Percentiles rank a stretch among this genome's conserved stretches.
These are phyloP conservation scores for Coriaria nepalensis DNA, from an alignment of 306 rosid species.

Conservation along the genomic window DNA sequence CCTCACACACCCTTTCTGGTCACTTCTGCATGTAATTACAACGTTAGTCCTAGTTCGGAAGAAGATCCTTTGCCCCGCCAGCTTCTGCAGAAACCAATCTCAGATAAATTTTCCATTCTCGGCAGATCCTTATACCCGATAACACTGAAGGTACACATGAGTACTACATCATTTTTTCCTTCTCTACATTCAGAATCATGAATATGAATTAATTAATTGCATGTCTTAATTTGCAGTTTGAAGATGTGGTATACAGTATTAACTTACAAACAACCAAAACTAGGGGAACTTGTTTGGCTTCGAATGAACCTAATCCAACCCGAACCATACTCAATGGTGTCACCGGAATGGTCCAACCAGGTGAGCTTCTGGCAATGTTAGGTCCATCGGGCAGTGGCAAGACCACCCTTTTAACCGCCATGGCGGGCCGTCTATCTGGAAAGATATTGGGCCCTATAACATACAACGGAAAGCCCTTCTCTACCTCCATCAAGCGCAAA, in stretches of 20 bases:
- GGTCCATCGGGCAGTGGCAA: constrained; percentile 92
- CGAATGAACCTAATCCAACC: constrained; percentile 26
- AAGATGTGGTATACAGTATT: constrained; percentile 47
- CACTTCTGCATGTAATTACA: neutral
- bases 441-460: constrained; percentile 52
- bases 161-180: neutral
- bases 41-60: neutral
- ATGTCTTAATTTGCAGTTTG: constrained; percentile 35
- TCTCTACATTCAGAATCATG: neutral
- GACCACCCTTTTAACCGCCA: constrained; percentile 63
- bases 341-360: constrained; percentile 53
- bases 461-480: constrained; percentile 47
- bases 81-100: constrained; percentile 1
- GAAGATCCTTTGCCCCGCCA: neutral
- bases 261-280: constrained; percentile 20
- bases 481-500: constrained; percentile 34
- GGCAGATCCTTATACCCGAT: constrained; percentile 45
- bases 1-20: neutral
- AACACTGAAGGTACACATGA: constrained; percentile 38
- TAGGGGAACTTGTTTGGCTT: constrained; percentile 16
- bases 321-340: constrained; percentile 40
- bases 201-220: too few relatives aligned
- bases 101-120: constrained; percentile 28
- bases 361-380: constrained; percentile 79
- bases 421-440: constrained; percentile 46